Evolutionary conservation across 305 asterid species (phyloP), one percentile per base, ranked within the genome.

Genomic region (Caryopteris hybrid): DNA sequence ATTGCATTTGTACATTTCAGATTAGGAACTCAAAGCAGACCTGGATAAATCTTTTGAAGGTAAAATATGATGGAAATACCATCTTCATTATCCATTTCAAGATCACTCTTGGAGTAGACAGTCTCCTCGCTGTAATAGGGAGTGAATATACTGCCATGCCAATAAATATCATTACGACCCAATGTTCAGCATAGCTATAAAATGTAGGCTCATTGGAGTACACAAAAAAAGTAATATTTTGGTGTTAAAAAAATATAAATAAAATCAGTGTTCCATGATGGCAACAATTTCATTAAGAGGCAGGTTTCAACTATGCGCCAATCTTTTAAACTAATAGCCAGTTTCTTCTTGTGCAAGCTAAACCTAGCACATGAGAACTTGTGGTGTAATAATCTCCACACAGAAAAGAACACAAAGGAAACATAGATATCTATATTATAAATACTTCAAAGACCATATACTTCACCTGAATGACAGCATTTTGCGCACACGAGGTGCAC

Each of bases 61-160:
- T 92, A 95, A 79, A 76, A 95, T 65, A 88, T 75, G 79, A 89
- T 92, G 43, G 99, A 95, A 48, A 95, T 83, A 61, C 99, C 99
- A 68, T 95, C 99, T 85, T 95, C 98, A 74, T 95, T 95, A 70
- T 95, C 98, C 91, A 89, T 84, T 79, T 92, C 96, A 74, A 95
- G 97, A 75, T 95, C 99, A 69, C 84, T 82, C 85, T 95, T 95
- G 69, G 99, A 95, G 73, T 73, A 95, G 71, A 95, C 88, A 25
- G 97, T 95, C 85, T 95, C 99, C 88, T 95, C 99, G 52, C 97
- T 88, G 76, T 95, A 95, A 79, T 95, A 95, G 31, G 99, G 98
- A 65, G 99, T 95, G 84, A 90, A 81, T 74, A 95, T 94, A 84
- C 99, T 95, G 91, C 80, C 83, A 82, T 57, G 62, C 70, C 78